These are phyloP conservation scores for Colletotrichum spinosum DNA, from an alignment of 2,329 filamentous ascomycete species.

Conservation along the genomic window DNA sequence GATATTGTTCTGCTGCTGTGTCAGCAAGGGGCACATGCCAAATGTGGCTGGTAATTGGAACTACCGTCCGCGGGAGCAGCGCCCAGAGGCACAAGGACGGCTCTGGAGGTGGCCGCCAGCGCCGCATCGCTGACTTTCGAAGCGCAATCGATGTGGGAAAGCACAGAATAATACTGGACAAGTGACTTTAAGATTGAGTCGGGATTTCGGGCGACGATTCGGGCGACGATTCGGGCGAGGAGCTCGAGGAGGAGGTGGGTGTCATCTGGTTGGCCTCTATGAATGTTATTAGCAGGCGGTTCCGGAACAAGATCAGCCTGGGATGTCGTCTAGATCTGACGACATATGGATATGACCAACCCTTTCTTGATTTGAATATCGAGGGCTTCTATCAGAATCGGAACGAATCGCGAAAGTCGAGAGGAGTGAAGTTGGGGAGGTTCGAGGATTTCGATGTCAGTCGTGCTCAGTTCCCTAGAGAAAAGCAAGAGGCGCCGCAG, in stretches of 20 bases:
- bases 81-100: slow-evolving; percentile 39
- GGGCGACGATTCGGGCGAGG: slow-evolving; percentile 46
- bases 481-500: slow-evolving; percentile 59
- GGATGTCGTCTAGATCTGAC: neutral
- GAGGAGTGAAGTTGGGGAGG: slow-evolving; percentile 44
- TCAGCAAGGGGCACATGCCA: slow-evolving; percentile 11
- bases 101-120: slow-evolving; percentile 37
- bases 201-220: slow-evolving; percentile 44
- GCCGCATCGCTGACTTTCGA: slow-evolving; percentile 22
- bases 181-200: slow-evolving; percentile 44
- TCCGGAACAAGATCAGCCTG: neutral
- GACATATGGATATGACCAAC: neutral
- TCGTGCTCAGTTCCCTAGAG: slow-evolving; percentile 54
- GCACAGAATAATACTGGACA: slow-evolving; percentile 53
- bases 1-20: neutral
- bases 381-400: slow-evolving; percentile 51
- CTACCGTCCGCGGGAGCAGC: slow-evolving; percentile 30
- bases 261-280: slow-evolving; percentile 40
- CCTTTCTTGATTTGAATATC: slow-evolving; percentile 30
- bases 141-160: slow-evolving; percentile 50
- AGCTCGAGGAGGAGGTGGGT: slow-evolving; percentile 50
- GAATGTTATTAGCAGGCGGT: neutral
- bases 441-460: slow-evolving; percentile 50
- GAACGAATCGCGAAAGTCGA: slow-evolving; percentile 50
- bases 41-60: neutral